These are phyloP conservation scores for Leccinellum luteum DNA, from an alignment of 768 basidiomycete species.

Conservation along the genomic window DNA sequence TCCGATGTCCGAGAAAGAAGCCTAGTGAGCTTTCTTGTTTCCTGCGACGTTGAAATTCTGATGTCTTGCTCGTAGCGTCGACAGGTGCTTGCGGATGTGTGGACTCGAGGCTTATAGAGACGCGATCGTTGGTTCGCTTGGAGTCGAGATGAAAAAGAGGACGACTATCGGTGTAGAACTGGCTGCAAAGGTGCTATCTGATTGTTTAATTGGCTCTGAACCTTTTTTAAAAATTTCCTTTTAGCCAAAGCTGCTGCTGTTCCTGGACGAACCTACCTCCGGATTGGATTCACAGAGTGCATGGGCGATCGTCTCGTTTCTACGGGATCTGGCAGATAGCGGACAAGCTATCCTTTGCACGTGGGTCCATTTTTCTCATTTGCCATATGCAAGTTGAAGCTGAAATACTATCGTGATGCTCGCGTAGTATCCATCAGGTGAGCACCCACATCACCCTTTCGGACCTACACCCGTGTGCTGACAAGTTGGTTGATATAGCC, in stretches of 20 bases:
- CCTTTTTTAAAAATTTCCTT: not conserved
- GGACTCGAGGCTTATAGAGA: conserved; percentile 65
- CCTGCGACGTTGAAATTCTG: not conserved
- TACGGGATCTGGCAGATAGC: conserved; percentile 70
- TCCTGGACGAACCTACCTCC: conserved; percentile 88
- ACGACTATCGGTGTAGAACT: conserved; percentile 87
- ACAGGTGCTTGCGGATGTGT: conserved; percentile 56
- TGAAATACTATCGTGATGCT: not conserved
- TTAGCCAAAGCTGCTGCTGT: conserved; percentile 74
- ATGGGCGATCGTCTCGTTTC: conserved; percentile 76
- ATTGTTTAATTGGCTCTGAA: not conserved
- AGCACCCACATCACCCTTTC: not conserved
- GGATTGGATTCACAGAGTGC: conserved; percentile 86
- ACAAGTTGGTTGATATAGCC: conserved; percentile 41
- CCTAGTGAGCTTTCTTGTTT: conserved; percentile 51
- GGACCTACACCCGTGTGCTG: not conserved
- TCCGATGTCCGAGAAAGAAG: conserved; percentile 68
- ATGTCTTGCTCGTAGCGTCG: conserved; percentile 39
- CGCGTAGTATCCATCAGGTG: conserved; percentile 39
- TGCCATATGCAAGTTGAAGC: not conserved
- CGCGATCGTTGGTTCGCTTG: conserved; percentile 64
- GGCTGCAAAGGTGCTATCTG: conserved; percentile 57
- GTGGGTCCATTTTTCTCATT: conserved; percentile 34
- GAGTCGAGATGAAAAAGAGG: conserved; percentile 73
- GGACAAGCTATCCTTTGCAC: conserved; percentile 94